Evolutionary conservation across 139 green algal genomes (phyloP), one percentile per base, ranked within the genome.

Genomic region (Asterochloris erici): DNA sequence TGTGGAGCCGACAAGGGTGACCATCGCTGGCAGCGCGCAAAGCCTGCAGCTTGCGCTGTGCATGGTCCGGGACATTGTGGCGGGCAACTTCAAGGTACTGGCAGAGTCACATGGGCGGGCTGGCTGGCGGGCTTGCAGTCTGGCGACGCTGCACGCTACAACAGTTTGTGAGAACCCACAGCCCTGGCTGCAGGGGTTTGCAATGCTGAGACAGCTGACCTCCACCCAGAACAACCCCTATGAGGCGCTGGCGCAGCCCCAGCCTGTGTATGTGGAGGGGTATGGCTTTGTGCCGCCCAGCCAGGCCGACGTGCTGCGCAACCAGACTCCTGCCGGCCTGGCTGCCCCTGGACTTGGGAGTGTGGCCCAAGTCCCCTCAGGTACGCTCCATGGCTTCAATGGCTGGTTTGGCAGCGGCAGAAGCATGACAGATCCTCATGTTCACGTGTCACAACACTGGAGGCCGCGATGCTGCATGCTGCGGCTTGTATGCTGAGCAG

Each of bases 1-100:
- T 23, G 81, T 74, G 11, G 91, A 96, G 63, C 96, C 96, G 27
- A 96, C 91, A 68, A 88, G 88, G 4, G 87, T 98, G 75, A 97
- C 93, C 29, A 94, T 98, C 29, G 94, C 90, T 23, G 96, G 95
- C 12, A 85, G 83, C 0, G 80, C 79, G 4, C 79, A 91, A 24
- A 79, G 63, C 0, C 83, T 96, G 14, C 71, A 93, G 27, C 77
- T 88, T 12, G 88, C 90, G 0, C 73, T 84, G 61, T 63, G 24
- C 14, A 86, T 86, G 83, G 78, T 86, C 29, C 83, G 77, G 69
- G 89, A 93, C 86, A 93, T 93, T 71, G 86, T 93, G 70, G 75
- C 75, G 27, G 88, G 89, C 68, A 90, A 83, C 61, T 93, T 93
- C 84, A 93, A 93, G 80, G 66, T 21, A 26, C n/a, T 26, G 17